Conservation (phyloP, 2,329 filamentous ascomycete species). For the Cytospora chrysosperma region DNA sequence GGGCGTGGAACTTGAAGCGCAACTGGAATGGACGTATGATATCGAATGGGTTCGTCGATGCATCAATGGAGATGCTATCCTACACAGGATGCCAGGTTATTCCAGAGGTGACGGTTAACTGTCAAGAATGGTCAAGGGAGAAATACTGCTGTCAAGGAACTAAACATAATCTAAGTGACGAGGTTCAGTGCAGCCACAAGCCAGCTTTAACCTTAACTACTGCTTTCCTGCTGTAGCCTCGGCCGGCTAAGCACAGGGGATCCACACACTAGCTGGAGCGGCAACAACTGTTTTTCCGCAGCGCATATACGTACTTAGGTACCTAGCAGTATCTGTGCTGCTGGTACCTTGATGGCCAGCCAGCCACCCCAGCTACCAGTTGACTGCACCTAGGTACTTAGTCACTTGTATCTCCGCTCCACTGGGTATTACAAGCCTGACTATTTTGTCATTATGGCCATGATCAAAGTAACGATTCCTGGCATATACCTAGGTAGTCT, state of each 20-base stretch:
- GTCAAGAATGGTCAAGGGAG: not conserved
- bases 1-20: not conserved
- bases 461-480: not conserved
- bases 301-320: too few species aligned
- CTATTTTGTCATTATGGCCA: not conserved
- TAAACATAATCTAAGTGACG: not conserved
- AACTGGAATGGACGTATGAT: not conserved
- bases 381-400: too few species aligned
- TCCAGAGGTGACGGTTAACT: not conserved
- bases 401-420: too few species aligned
- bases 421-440: too few species aligned
- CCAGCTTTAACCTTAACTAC: not conserved
- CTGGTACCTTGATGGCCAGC: too few species aligned
- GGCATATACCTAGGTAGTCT: too few species aligned
- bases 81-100: not conserved
- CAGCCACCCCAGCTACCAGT: too few species aligned
- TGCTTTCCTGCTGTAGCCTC: not conserved
- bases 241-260: not conserved
- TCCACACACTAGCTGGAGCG: not conserved
- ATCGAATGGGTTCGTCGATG: not conserved
- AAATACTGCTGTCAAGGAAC: not conserved
- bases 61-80: not conserved
- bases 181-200: not conserved
- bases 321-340: too few species aligned
- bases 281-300: not conserved